phyloP scores from a whole-genome alignment of 768 basidiomycete species.

The Leccinum fibrillosum region DNA sequence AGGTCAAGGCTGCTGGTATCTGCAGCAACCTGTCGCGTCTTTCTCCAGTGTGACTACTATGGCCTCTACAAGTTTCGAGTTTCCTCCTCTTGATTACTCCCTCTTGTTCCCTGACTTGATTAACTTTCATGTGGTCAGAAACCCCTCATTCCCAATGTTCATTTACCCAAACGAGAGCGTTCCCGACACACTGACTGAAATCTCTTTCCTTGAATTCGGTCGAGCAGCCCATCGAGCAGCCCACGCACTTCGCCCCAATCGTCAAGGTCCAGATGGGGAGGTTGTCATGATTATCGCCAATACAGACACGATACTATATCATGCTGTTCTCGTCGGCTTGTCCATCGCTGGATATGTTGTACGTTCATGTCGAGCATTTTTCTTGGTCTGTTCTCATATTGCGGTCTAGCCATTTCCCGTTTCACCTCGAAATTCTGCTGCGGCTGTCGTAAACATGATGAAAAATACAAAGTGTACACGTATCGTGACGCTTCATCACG shows the following conservation, averaged over 20 bases:
- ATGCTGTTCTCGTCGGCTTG: conserved; percentile 33
- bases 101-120: conserved; percentile 23
- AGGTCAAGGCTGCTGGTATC: no score
- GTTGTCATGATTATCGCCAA: conserved; percentile 24
- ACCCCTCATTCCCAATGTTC: conserved; percentile 21
- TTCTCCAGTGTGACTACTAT: not conserved
- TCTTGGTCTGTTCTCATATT: conserved; percentile 18
- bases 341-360: conserved; percentile 38
- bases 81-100: conserved; percentile 26
- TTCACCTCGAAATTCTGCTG: conserved; percentile 26
- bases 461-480: conserved; percentile 15
- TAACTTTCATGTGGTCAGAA: conserved; percentile 24
- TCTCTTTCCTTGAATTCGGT: conserved; percentile 28
- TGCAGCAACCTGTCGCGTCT: not conserved
- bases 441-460: conserved; percentile 19
- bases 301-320: conserved; percentile 34
- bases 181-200: conserved; percentile 12
- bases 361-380: conserved; percentile 24
- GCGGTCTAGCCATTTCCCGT: conserved; percentile 31
- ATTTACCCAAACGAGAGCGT: conserved; percentile 10
- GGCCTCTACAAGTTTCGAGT: not conserved
- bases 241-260: conserved; percentile 36
- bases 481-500: conserved; percentile 18
- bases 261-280: conserved; percentile 18
- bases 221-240: conserved; percentile 35